Percentiles rank a stretch among this genome's conserved stretches.
Conservation (phyloP, 2,329 filamentous ascomycete genomes). For the Amauroascus niger region DNA sequence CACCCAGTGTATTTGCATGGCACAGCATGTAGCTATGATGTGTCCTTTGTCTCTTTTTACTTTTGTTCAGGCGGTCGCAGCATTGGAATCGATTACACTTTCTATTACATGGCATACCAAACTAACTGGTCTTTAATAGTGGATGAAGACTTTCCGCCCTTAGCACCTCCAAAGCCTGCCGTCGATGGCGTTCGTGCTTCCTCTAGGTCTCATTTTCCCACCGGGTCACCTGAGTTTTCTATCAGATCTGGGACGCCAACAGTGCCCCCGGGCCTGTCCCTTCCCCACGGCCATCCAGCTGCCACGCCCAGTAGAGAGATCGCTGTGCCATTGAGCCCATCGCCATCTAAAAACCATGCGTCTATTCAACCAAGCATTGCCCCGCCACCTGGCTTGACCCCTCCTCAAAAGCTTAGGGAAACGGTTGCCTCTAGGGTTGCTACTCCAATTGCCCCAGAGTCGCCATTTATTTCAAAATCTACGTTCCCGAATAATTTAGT, state of each 20-base stretch:
- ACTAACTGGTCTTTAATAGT: slow-evolving; percentile 25
- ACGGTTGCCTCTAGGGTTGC: slow-evolving; percentile 19
- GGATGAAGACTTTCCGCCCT: slow-evolving; percentile 42
- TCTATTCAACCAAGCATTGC: slow-evolving; percentile 4
- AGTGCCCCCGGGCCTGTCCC: slow-evolving; percentile 34
- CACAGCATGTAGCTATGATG: slow-evolving; percentile 18
- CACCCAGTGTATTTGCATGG: slow-evolving; percentile 10
- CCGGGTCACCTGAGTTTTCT: slow-evolving; percentile 20
- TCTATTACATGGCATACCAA: background rate
- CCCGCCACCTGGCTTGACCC: slow-evolving; percentile 24
- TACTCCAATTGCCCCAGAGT: slow-evolving; percentile 22
- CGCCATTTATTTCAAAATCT: slow-evolving; percentile 19
- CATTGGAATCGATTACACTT: slow-evolving; percentile 5
- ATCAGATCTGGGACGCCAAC: slow-evolving; percentile 31
- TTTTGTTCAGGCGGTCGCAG: slow-evolving; percentile 16
- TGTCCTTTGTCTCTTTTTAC: slow-evolving; percentile 16
- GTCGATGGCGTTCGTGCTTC: slow-evolving; percentile 31
- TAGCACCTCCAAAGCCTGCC: slow-evolving; percentile 28
- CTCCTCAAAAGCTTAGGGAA: slow-evolving; percentile 23
- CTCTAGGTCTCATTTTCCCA: slow-evolving; percentile 28
- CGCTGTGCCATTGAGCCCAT: slow-evolving; percentile 17
- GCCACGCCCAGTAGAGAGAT: slow-evolving; percentile 28
- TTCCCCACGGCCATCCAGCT: slow-evolving; percentile 34
- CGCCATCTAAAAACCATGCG: slow-evolving; percentile 2
- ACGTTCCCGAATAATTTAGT: slow-evolving; percentile 25